These are phyloP conservation scores for Pilobolus umbonatus DNA, from an alignment of 192 early-diverging fungal genomes.

Conservation along the genomic window DNA sequence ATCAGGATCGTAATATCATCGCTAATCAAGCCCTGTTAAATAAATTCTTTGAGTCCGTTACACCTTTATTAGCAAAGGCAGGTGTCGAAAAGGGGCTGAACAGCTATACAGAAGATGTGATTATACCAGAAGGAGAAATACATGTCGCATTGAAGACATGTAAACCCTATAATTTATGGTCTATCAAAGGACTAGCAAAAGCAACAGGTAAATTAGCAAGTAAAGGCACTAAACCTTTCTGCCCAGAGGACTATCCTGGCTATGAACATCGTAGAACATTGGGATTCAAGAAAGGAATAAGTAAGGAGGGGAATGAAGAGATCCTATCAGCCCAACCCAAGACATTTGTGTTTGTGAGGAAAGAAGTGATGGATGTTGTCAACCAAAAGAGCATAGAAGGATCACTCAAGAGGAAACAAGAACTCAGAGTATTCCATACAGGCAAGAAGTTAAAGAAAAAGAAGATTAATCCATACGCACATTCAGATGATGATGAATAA, in stretches of 20 bases:
- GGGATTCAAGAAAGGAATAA: slow-evolving; percentile 84
- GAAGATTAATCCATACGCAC: neutral
- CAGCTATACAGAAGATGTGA: slow-evolving; percentile 4
- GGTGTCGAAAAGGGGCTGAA: neutral
- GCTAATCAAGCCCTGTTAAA: slow-evolving; percentile 71
- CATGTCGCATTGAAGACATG: slow-evolving; percentile 83
- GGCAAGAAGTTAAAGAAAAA: slow-evolving; percentile 12
- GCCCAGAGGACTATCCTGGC: slow-evolving; percentile 64
- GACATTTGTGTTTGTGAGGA: slow-evolving; percentile 66
- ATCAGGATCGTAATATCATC: slow-evolving; percentile 79
- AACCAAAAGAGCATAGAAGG: slow-evolving; percentile 31
- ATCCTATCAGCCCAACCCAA: slow-evolving; percentile 61
- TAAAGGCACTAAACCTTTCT: slow-evolving; percentile 60
- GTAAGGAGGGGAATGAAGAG: slow-evolving; percentile 72
- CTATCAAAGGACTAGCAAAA: slow-evolving; percentile 74
- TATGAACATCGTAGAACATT: slow-evolving; percentile 94
- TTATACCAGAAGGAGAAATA: slow-evolving; percentile 51
- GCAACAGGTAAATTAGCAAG: slow-evolving; percentile 50
- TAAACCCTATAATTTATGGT: slow-evolving; percentile 84
- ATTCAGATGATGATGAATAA: slow-evolving; percentile 8
- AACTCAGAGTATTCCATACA: neutral
- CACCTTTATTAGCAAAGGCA: slow-evolving; percentile 42
- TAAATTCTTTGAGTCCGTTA: slow-evolving; percentile 57
- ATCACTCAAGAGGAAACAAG: slow-evolving; percentile 4
- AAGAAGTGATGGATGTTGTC: slow-evolving; percentile 39